Base-by-base conservation (phyloP, 345 rosid species). In the Chamaenerion angustifolium region DNA sequence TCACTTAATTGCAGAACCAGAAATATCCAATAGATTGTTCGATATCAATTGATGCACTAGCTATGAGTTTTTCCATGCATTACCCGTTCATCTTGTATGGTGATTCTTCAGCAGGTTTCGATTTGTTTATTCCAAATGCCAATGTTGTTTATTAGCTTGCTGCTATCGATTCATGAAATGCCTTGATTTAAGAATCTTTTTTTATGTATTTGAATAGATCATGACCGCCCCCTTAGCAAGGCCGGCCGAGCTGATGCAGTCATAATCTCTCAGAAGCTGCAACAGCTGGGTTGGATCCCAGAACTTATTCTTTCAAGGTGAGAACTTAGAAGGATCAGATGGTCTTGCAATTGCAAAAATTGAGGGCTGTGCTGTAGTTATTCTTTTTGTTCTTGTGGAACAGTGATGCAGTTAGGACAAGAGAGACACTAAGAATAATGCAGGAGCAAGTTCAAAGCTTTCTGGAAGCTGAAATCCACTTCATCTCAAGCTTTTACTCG, bases 401-500 rank as follows among this genome's bases (percentile, higher is more conserved):
- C 71, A 92, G 98, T 16, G 94, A 92, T 64, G 98, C 96, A 8
- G 62, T 73, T 56, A 69, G 96, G 8, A 78, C 96, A 4, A 70
- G 64, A 17, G 85, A 86, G 76, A 92, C 98, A 8, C 81, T 90
- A 45, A 64, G 56, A 58, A 72, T 81, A 62, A 92, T 92, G 98
- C 98, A 86, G 78, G 81, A 76, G n/a, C 77, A 69, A n/a, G 87
- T 80, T 2, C 69, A 55, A 35, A 81, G 59, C 42, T 75, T 92
- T 51, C 51, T 71, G 68, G 87, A 76, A 53, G 89, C 96, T 4
- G 77, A 80, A 66, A 76, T 81, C 51, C 87, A 78, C 71, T 83
- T 81, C 63, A 66, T 92, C 53, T 82, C 98, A 0, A 92, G 96
- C 74, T 92, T 86, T 68, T 92, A 92, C 71, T 92, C 96, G 45